Evolutionary conservation across 768 basidiomycete genomes (phyloP).

Genomic region (Leccinum rimulosum): DNA sequence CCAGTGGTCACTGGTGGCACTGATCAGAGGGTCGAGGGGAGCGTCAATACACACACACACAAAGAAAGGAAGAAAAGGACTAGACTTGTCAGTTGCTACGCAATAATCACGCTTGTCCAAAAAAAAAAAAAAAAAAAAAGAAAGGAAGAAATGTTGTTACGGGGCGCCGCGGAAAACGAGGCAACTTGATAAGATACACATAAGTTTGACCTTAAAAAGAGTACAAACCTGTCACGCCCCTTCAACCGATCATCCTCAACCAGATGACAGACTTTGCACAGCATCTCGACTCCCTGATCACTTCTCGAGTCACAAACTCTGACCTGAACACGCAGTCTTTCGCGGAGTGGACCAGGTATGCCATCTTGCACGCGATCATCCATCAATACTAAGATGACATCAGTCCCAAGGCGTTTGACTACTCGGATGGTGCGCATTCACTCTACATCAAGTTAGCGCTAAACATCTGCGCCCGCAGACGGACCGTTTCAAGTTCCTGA

Average conservation of each 20-base stretch:
- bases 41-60: not conserved
- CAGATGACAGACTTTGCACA: slow-evolving; percentile 24
- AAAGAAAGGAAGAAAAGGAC: not conserved
- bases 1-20: slow-evolving; percentile 11
- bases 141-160: not conserved
- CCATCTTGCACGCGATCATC: slow-evolving; percentile 1
- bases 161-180: not conserved
- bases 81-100: too few relatives aligned
- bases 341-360: slow-evolving; percentile 27
- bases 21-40: not conserved
- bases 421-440: slow-evolving; percentile 16
- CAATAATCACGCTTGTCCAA: too few relatives aligned
- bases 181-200: too few relatives aligned
- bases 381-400: slow-evolving; percentile 15
- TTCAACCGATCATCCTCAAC: not conserved
- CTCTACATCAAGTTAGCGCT: not conserved
- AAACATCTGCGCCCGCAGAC: slow-evolving; percentile 17
- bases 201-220: too few relatives aligned
- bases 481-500: slow-evolving; percentile 5
- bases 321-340: slow-evolving; percentile 17
- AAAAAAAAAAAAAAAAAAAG: not conserved
- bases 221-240: not conserved
- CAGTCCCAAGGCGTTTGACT: slow-evolving; percentile 15
- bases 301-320: slow-evolving; percentile 9
- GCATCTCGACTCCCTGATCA: slow-evolving; percentile 22